phyloP scores from a whole-genome alignment of 2,329 filamentous ascomycete species.

The Thermothelomyces thermophilus region DNA sequence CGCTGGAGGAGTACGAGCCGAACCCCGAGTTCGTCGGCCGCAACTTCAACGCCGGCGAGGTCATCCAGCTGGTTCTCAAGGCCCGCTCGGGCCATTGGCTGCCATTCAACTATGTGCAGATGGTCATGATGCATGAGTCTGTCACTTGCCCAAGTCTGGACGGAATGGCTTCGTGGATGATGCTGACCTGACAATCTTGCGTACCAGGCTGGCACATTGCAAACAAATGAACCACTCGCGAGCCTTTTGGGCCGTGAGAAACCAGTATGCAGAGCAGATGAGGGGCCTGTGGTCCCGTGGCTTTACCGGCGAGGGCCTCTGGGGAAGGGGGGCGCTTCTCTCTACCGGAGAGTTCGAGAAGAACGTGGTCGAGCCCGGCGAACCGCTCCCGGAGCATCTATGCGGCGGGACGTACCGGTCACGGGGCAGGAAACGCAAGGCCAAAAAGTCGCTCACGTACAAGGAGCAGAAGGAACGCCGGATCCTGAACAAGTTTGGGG shows the following conservation, averaged over 20 bases:
- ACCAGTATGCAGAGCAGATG: constrained; percentile 66
- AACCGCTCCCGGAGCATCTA: constrained; percentile 61
- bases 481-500: constrained; percentile 71
- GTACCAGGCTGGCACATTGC: constrained; percentile 68
- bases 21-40: constrained; percentile 80
- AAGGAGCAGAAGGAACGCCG: constrained; percentile 66
- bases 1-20: constrained; percentile 73
- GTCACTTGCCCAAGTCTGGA: constrained; percentile 12
- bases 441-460: constrained; percentile 51
- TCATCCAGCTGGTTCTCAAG: constrained; percentile 76
- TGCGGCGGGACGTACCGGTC: constrained; percentile 76
- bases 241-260: constrained; percentile 73
- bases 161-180: no score
- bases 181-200: constrained; percentile 15
- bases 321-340: constrained; percentile 65
- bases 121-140: constrained; percentile 89
- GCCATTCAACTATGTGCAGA: constrained; percentile 76
- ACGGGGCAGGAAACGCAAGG: constrained; percentile 48
- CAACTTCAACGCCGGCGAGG: constrained; percentile 86
- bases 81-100: constrained; percentile 64
- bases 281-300: constrained; percentile 59
- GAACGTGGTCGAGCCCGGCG: constrained; percentile 45
- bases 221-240: constrained; percentile 86
- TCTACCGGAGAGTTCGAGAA: constrained; percentile 53
- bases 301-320: constrained; percentile 77